Evolutionary conservation across 1,284 basidiomycete species (phyloP).

Genomic region (Cryptococcus sp.): DNA sequence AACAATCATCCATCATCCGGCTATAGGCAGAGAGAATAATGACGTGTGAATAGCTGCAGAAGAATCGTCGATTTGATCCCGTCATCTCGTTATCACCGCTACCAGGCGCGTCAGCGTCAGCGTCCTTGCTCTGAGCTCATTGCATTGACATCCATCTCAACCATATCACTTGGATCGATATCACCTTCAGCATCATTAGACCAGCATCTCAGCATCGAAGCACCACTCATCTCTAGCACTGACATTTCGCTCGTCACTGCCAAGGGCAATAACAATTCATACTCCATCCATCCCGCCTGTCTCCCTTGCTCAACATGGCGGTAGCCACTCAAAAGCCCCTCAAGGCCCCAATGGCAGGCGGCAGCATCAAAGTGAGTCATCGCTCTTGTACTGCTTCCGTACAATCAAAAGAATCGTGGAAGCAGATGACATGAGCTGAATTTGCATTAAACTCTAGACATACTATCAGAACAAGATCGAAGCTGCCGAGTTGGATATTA

Average conservation of each 20-base stretch:
- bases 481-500: conserved; percentile 85
- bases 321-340: conserved; percentile 32
- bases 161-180: too few relatives aligned
- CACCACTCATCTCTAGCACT: too few relatives aligned
- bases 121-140: background rate
- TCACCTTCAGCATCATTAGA: too few relatives aligned
- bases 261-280: background rate
- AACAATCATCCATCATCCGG: too few relatives aligned
- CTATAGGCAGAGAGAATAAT: too few relatives aligned
- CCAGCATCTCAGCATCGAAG: too few relatives aligned
- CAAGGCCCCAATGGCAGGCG: conserved; percentile 20
- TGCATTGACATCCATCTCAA: too few relatives aligned
- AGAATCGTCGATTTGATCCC: too few relatives aligned
- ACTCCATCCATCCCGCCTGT: background rate
- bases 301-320: conserved; percentile 19
- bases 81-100: too few relatives aligned
- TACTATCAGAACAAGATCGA: conserved; percentile 98
- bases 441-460: conserved; percentile 55
- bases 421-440: background rate
- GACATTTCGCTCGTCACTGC: background rate
- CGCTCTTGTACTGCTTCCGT: background rate
- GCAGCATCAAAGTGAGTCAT: conserved; percentile 36
- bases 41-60: too few relatives aligned
- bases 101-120: conserved; percentile 2
- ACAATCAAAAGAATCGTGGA: background rate